These are phyloP conservation scores for Diaporthe helianthi DNA, from an alignment of 2,329 filamentous ascomycete genomes.

Conservation along the genomic window DNA sequence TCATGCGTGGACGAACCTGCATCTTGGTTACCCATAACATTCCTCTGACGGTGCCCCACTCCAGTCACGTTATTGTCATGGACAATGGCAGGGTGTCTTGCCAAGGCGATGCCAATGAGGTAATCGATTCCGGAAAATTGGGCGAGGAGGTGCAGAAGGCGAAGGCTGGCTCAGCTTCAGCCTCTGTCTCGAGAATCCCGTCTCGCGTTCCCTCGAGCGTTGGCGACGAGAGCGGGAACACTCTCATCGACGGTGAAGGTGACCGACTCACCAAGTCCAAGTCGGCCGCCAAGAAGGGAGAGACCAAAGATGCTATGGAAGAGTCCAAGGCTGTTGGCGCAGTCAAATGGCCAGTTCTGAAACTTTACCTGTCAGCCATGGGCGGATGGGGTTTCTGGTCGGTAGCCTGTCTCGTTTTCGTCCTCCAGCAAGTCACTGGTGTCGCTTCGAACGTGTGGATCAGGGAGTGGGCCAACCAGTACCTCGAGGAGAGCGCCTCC, in stretches of 20 bases:
- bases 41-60: conserved; percentile 81
- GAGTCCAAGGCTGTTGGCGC: conserved; percentile 86
- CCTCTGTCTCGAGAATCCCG: conserved; percentile 72
- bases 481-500: conserved; percentile 59
- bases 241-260: conserved; percentile 61
- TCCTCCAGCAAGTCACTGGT: conserved; percentile 81
- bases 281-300: conserved; percentile 53
- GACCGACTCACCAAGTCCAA: conserved; percentile 54
- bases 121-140: conserved; percentile 87
- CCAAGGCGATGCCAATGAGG: conserved; percentile 78
- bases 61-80: conserved; percentile 82
- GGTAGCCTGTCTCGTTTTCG: conserved; percentile 76
- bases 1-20: conserved; percentile 90
- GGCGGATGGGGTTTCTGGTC: conserved; percentile 97
- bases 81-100: conserved; percentile 82
- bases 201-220: conserved; percentile 81
- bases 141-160: conserved; percentile 84
- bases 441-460: conserved; percentile 96
- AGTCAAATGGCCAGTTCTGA: conserved; percentile 86
- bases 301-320: conserved; percentile 63
- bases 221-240: conserved; percentile 66
- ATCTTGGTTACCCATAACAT: conserved; percentile 96
- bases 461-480: conserved; percentile 92
- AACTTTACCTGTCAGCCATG: conserved; percentile 88
- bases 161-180: conserved; percentile 74